phyloP scores from a whole-genome alignment of 1,284 basidiomycete genomes.

The Xerocomus amazonicus region DNA sequence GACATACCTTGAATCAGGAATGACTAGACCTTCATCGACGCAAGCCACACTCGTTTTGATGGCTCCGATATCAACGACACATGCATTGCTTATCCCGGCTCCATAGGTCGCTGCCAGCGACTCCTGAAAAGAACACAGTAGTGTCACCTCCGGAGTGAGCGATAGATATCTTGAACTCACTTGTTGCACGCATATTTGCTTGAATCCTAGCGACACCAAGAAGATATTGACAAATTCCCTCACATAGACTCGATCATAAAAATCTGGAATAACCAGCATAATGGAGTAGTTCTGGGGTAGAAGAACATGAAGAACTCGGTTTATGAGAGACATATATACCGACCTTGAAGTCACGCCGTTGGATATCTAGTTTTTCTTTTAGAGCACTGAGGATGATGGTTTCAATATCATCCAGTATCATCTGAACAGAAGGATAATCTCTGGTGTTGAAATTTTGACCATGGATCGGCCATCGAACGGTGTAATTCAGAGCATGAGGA shows the following conservation, averaged over 20 bases:
- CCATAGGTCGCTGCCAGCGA: conserved; percentile 92
- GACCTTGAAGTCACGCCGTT: conserved; percentile 60
- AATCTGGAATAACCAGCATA: conserved; percentile 90
- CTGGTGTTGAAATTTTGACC: conserved; percentile 75
- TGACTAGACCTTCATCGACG: conserved; percentile 91
- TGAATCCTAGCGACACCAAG: conserved; percentile 84
- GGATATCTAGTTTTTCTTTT: conserved; percentile 60
- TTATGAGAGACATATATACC: conserved; percentile 1
- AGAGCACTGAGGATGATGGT: conserved; percentile 63
- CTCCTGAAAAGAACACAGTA: conserved; percentile 53
- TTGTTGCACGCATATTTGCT: conserved; percentile 87
- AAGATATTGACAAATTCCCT: conserved; percentile 77
- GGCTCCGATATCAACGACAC: conserved; percentile 94
- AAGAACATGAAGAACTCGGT: conserved; percentile 1
- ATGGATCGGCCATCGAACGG: conserved; percentile 74
- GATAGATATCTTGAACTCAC: conserved; percentile 37
- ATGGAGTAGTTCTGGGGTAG: conserved; percentile 69
- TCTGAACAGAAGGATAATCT: conserved; percentile 70
- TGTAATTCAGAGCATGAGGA: conserved; percentile 63
- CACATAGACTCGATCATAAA: conserved; percentile 84
- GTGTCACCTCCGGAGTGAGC: too few relatives aligned
- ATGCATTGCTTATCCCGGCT: conserved; percentile 91
- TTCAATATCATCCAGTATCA: conserved; percentile 76
- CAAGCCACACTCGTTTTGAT: conserved; percentile 84
- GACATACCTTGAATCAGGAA: conserved; percentile 80